Conservation (phyloP, 2,329 filamentous ascomycete genomes). For the Sclerotinia spermophila region DNA sequence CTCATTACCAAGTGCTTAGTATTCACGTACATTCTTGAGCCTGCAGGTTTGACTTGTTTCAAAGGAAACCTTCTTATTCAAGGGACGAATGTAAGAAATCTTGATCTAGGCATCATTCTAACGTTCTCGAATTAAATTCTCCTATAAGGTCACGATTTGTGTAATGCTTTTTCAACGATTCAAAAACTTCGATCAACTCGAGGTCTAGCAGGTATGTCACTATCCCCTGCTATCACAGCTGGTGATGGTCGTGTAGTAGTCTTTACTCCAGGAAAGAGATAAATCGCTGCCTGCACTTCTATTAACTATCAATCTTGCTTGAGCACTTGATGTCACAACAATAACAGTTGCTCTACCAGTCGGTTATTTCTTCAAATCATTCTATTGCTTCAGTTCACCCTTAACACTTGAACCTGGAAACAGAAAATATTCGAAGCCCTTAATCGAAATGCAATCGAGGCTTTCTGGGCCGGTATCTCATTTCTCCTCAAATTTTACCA, state of each 20-base stretch:
- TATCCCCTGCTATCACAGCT: background rate
- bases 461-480: constrained; percentile 64
- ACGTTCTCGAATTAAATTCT: too few relatives aligned
- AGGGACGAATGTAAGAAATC: background rate
- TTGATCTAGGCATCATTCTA: too few relatives aligned
- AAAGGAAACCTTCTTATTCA: background rate
- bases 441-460: constrained; percentile 51
- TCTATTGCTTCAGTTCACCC: constrained; percentile 21
- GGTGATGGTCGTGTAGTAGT: background rate
- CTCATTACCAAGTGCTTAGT: background rate
- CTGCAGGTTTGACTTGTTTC: background rate
- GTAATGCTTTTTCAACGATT: background rate
- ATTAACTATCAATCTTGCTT: constrained; percentile 44
- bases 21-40: background rate
- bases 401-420: constrained; percentile 12
- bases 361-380: constrained; percentile 17
- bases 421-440: constrained; percentile 53
- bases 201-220: background rate
- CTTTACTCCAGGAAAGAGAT: background rate
- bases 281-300: constrained; percentile 3
- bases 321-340: constrained; percentile 62
- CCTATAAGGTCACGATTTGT: background rate
- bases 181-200: background rate
- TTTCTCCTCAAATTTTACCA: constrained; percentile 61
- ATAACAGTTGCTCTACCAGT: constrained; percentile 38